Evolutionary conservation across 495 filamentous ascomycete genomes (phyloP).

Genomic region (Hypoxylon fragiforme): DNA sequence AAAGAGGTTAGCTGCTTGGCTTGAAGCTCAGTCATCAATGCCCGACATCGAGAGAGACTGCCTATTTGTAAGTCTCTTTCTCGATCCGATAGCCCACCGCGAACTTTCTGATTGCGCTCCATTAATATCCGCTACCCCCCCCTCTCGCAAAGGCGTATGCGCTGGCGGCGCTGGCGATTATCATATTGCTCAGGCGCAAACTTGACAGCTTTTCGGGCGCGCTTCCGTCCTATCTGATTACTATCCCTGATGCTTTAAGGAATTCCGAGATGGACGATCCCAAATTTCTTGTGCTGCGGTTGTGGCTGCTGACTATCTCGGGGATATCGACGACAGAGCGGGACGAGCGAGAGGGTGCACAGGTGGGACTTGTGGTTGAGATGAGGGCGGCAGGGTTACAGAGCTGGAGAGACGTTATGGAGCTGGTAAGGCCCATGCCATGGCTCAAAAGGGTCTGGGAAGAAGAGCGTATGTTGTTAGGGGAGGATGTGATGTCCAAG

Average conservation of each 20-base stretch:
- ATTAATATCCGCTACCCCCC: conserved; percentile 3
- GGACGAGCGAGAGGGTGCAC: conserved; percentile 7
- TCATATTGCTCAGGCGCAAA: conserved; percentile 15
- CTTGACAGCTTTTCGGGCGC: conserved; percentile 15
- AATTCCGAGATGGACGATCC: conserved; percentile 1
- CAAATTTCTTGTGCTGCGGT: conserved; percentile 4
- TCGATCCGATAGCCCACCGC: conserved; percentile 20
- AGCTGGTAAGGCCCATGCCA: conserved; percentile 15
- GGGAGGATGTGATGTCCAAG: conserved; percentile 16
- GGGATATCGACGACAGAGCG: conserved; percentile 11
- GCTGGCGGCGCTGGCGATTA: conserved; percentile 17
- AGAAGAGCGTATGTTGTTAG: conserved; percentile 18
- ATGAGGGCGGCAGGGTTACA: conserved; percentile 14
- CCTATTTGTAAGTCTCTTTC: conserved; percentile 20
- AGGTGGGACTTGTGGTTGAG: conserved; percentile 16
- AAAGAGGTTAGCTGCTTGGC: conserved; percentile 14
- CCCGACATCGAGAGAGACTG: conserved; percentile 15
- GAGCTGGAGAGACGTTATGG: conserved; percentile 11
- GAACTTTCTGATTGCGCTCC: conserved; percentile 10
- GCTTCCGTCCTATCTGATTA: conserved; percentile 11
- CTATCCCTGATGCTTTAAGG: conserved; percentile 11
- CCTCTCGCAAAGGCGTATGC: conserved; percentile 14
- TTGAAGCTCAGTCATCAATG: conserved; percentile 9
- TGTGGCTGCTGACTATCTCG: conserved; percentile 16
- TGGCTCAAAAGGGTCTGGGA: conserved; percentile 18